Percentiles rank a stretch among this genome's conserved stretches.
These are phyloP conservation scores for Solanum tarijense DNA, from an alignment of 257 asterid species.

Conservation along the genomic window DNA sequence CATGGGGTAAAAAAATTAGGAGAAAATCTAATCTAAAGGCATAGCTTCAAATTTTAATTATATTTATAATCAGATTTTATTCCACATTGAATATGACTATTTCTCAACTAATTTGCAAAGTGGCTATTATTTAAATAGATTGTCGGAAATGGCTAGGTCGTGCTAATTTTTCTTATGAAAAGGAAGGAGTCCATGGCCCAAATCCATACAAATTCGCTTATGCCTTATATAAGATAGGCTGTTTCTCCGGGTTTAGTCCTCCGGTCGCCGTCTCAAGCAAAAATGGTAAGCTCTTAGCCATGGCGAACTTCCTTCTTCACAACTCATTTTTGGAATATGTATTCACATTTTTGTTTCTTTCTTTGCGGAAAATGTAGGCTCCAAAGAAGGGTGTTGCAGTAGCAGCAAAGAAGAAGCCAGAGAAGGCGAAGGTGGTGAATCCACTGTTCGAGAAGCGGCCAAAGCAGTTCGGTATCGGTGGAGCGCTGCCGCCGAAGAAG, in stretches of 20 bases:
- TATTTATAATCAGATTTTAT: not conserved
- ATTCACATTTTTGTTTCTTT: not conserved
- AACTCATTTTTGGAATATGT: not conserved
- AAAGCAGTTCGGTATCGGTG: slow-evolving; percentile 36
- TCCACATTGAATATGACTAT: not conserved
- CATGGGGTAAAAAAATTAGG: not conserved
- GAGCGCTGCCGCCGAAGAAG: slow-evolving; percentile 32
- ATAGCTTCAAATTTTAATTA: not conserved
- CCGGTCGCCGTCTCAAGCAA: not conserved
- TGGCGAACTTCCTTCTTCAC: not conserved
- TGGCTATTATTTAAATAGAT: not conserved
- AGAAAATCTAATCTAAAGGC: not conserved
- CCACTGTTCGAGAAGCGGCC: slow-evolving; percentile 35
- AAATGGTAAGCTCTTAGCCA: not conserved
- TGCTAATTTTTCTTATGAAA: not conserved
- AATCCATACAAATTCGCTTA: not conserved
- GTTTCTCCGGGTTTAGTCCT: not conserved
- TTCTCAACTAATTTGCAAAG: not conserved
- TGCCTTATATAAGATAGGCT: not conserved
- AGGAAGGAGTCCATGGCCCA: not conserved
- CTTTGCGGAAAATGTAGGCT: not conserved
- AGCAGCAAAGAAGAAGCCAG: slow-evolving; percentile 13
- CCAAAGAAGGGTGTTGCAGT: slow-evolving; percentile 16
- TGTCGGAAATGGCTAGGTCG: accelerated
- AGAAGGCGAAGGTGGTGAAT: slow-evolving; percentile 22